Base-by-base conservation (phyloP, 2,329 filamentous ascomycete species). In the Emmonsiellopsis sp. region DNA sequence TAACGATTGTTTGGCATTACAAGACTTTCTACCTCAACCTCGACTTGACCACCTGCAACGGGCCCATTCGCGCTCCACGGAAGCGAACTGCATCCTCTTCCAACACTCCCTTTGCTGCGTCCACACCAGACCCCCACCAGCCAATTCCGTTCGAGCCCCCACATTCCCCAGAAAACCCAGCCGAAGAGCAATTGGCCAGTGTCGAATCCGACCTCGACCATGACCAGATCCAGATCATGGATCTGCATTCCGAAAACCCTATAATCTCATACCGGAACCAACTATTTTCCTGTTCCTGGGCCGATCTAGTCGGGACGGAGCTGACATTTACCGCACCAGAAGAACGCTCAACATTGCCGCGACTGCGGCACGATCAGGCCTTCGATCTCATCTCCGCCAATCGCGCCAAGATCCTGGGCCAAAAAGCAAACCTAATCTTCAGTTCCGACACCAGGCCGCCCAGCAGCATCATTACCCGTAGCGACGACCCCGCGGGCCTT, bases 221-320 rank as follows among this genome's bases (percentile, higher is more conserved):
- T 57, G 68, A 74, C 44, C 67, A 71, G 46, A 80, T 95, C 5
- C 89, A 95, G 64, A 84, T 96, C 49, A 75, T 93, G n/a, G 89
- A 88, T 32, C 77, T 96, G 3, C 86, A 95, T 68, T 85, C 85
- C 1, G 63, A 72, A 2, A 85, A 87, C 48, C 92, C 92, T 0
- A 74, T 95, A 32, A 78, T 95, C 55, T 86, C 86, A 21, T 94
- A 94, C 70, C 80, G 85, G 54, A 87, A 86, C 33, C 81, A 85
- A 57, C 74, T 94, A 21, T 93, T 91, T 65, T 83, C 82, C 58
- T 92, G 89, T 58, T 74, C 82, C 45, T 97, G 92, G 92, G 80
- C 82, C 9, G 83, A 87, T 56, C 86, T 89, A 55, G 81, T 95
- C 43, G 92, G 92, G 37, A 95, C 90, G 0, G 88, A 94, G 60